Percentiles rank a stretch among this genome's conserved stretches.
phyloP scores from a whole-genome alignment of 495 filamentous ascomycete species.

The Neurospora sp. region DNA sequence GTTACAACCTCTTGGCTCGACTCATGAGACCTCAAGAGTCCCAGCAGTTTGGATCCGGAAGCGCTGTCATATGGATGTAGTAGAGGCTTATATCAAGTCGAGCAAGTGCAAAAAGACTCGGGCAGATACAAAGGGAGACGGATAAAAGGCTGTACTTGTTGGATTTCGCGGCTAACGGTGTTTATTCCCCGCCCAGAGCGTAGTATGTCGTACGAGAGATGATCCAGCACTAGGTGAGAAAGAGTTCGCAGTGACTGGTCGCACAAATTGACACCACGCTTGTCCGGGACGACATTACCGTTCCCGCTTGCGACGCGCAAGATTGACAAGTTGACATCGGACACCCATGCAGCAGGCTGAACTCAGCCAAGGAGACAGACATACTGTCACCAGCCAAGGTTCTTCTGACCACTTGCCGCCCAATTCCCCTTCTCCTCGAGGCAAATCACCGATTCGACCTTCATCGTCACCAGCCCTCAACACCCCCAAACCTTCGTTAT shows the following conservation, averaged over 20 bases:
- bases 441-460: too few species aligned
- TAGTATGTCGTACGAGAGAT: not conserved
- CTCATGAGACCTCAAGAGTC: not conserved
- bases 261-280: not conserved
- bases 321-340: not conserved
- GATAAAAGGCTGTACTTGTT: not conserved
- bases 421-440: too few species aligned
- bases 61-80: not conserved
- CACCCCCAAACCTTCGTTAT: too few species aligned
- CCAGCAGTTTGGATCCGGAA: not conserved
- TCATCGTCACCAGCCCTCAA: too few species aligned
- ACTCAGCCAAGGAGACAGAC: not conserved
- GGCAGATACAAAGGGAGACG: not conserved
- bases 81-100: not conserved
- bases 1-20: not conserved
- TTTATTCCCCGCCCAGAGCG: not conserved
- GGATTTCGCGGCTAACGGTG: not conserved
- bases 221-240: not conserved
- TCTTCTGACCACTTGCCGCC: too few species aligned
- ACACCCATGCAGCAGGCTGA: not conserved
- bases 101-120: fast-evolving
- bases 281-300: not conserved
- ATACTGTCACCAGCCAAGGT: not conserved
- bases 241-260: too few species aligned
- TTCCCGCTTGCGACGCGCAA: not conserved